These are phyloP conservation scores for Hibiscus tridactylites DNA, from an alignment of 345 rosid species.

Conservation along the genomic window DNA sequence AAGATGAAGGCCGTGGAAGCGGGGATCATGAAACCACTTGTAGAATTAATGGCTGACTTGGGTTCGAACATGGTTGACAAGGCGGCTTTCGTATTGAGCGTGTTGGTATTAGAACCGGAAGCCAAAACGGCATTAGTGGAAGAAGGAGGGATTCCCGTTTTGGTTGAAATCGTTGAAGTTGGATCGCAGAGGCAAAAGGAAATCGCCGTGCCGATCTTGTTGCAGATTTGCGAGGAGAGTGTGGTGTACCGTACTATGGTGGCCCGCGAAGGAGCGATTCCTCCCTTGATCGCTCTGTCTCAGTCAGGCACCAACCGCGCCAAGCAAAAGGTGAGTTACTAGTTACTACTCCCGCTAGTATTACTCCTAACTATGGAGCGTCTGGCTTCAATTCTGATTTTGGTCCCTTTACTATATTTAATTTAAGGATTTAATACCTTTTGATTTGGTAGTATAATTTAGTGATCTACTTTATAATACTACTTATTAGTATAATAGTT, in stretches of 20 bases:
- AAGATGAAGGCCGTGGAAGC: conserved; percentile 71
- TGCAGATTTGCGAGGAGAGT: conserved; percentile 66
- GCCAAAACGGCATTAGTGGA: conserved; percentile 65
- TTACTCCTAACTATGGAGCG: not conserved
- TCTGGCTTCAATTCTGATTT: no score
- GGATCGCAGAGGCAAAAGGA: conserved; percentile 89
- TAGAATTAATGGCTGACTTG: conserved; percentile 91
- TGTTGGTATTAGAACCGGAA: conserved; percentile 48
- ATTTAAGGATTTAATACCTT: no score
- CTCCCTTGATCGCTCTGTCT: conserved; percentile 69
- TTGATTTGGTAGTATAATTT: no score
- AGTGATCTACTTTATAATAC: no score
- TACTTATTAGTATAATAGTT: no score
- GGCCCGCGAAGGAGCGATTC: conserved; percentile 89
- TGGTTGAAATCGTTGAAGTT: conserved; percentile 77
- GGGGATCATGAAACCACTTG: conserved; percentile 70
- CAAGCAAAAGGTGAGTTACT: conserved; percentile 52
- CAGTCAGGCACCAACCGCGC: conserved; percentile 86
- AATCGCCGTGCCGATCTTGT: conserved; percentile 52
- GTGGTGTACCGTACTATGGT: conserved; percentile 57
- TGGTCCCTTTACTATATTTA: no score
- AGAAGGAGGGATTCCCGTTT: conserved; percentile 13
- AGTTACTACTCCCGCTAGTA: not conserved
- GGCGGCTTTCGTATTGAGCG: conserved; percentile 60
- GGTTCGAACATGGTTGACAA: conserved; percentile 95